Conservation (phyloP, 2,329 filamentous ascomycete species). For the Colletotrichum sp. region DNA sequence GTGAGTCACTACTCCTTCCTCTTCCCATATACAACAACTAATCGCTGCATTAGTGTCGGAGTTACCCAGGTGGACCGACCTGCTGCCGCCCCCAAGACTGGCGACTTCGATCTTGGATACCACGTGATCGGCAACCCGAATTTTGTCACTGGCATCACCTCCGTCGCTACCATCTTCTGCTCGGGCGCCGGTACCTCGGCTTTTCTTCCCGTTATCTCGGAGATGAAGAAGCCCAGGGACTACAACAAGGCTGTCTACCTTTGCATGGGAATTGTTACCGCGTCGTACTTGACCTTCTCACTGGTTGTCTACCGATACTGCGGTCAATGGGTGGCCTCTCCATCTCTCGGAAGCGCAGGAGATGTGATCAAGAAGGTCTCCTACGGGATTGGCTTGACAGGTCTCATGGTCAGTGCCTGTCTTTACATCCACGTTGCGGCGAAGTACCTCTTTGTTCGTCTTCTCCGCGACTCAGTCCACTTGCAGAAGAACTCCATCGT, state of each 20-base stretch:
- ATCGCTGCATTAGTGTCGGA: slow-evolving; percentile 42
- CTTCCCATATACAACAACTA: not conserved
- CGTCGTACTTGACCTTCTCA: slow-evolving; percentile 62
- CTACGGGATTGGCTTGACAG: slow-evolving; percentile 63
- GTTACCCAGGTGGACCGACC: slow-evolving; percentile 63
- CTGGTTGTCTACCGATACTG: slow-evolving; percentile 67
- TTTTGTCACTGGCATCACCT: slow-evolving; percentile 64
- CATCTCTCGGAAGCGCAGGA: slow-evolving; percentile 66
- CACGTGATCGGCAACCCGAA: slow-evolving; percentile 58
- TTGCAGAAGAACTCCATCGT: slow-evolving; percentile 36
- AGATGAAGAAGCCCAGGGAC: slow-evolving; percentile 65
- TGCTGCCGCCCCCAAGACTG: slow-evolving; percentile 63
- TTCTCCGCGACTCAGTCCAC: slow-evolving; percentile 40
- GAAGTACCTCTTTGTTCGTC: slow-evolving; percentile 45
- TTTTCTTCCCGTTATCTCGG: slow-evolving; percentile 69
- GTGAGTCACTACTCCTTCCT: slow-evolving; percentile 27
- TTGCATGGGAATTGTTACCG: slow-evolving; percentile 62
- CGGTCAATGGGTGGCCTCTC: slow-evolving; percentile 66
- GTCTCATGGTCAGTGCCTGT: slow-evolving; percentile 51
- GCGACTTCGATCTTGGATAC: slow-evolving; percentile 65
- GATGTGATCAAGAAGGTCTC: slow-evolving; percentile 63
- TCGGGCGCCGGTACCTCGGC: slow-evolving; percentile 63
- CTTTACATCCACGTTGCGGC: slow-evolving; percentile 42
- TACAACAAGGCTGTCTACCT: slow-evolving; percentile 65
- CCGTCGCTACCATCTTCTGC: slow-evolving; percentile 64